These are phyloP conservation scores for Lepidium didymum DNA, from an alignment of 345 rosid genomes.

Conservation along the genomic window DNA sequence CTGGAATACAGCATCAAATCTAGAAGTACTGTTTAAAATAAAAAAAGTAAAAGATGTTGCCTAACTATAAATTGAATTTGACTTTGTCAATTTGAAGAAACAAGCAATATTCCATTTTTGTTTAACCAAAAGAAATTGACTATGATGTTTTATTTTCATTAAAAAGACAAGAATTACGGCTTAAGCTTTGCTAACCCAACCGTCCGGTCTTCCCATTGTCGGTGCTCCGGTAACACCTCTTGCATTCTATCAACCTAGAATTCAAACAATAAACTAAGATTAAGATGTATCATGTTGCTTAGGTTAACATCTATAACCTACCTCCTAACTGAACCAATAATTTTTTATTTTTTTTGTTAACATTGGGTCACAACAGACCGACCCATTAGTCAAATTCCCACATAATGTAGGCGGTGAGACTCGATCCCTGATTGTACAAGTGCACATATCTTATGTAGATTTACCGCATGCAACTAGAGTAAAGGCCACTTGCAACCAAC, in stretches of 20 bases:
- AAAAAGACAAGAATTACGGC: background rate
- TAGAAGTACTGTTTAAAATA: background rate
- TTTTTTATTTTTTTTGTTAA: too few species aligned
- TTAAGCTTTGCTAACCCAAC: conserved; percentile 4
- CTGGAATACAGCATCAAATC: background rate
- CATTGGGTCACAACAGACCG: too few species aligned
- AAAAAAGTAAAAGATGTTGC: conserved; percentile 14
- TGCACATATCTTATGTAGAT: too few species aligned
- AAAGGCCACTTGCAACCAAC: too few species aligned
- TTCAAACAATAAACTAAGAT: background rate
- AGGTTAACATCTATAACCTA: conserved; percentile 2
- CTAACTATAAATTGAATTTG: conserved; percentile 8
- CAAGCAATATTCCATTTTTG: conserved; percentile 15
- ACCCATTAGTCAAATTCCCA: too few species aligned
- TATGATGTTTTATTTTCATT: background rate
- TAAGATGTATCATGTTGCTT: background rate
- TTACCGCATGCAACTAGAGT: too few species aligned
- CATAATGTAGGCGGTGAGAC: too few species aligned
- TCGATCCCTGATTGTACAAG: too few species aligned
- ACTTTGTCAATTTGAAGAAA: background rate
- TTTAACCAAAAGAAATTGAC: background rate
- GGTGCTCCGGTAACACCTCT: conserved; percentile 5
- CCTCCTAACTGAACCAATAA: background rate
- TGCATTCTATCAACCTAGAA: background rate
- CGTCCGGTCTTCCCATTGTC: conserved; percentile 10